Base-by-base conservation (phyloP, 2,329 filamentous ascomycete species). In the Elsinoe ampelina region DNA sequence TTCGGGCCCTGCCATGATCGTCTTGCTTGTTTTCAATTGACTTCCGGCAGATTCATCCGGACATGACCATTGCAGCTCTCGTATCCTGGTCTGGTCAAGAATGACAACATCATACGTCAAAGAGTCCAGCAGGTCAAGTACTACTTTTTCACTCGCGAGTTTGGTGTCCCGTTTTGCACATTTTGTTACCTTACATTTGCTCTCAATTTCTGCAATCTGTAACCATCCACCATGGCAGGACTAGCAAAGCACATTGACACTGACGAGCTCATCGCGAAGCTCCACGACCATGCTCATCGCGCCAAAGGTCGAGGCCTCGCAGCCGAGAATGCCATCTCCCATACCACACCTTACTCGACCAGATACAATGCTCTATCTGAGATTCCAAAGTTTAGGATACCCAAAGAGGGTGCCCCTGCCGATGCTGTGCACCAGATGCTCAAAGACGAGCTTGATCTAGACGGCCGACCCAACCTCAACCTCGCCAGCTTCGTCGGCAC, bases 401-500 rank as follows among this genome's bases (percentile, higher is more conserved):
- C 81, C 0, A 66, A 76, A 2, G 70, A 82, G 43, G 80, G 81
- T 3, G 78, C 80, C 12, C 79, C 80, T 0, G 78, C 80, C 8
- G 82, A 85, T 61, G 78, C 80, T 0, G 84, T 85, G 1, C 81
- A 85, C 63, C 81, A 85, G 61, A 75, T 88, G 68, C 65, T 75
- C 59, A 73, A 73, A 58, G 72, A 74, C 66, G 81, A 85, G 63
- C 68, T 83, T 35, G 80, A 85, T 66, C 73, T 86, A 2, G 82
- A 86, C 63, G 82, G 84, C 26, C 76, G 78, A 48, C 84, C 85
- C 0, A 85, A 84, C 62, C 71, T 87, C 61, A 88, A 88, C 64
- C 70, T 86, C 22, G 84, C 85, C 61, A 81, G 80, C 62, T 88
- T 88, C 59, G 85, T 88, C 1, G 80, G 81, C 36, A 88, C 85